Evolutionary conservation across 257 asterid genomes (phyloP).

Genomic region (Penstemon barbatus): DNA sequence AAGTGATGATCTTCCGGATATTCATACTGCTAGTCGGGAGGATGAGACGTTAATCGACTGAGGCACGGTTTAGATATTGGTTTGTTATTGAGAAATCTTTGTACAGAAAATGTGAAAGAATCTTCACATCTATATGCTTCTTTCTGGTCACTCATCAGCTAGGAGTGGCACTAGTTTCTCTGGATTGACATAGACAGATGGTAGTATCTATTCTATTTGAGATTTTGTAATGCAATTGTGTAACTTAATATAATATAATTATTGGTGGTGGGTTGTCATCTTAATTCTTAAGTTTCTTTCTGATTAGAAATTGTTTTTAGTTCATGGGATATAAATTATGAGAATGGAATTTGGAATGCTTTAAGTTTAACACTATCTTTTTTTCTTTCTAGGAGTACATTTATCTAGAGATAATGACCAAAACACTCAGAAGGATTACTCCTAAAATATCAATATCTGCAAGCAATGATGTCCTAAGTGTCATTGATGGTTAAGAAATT

Average conservation of each 20-base stretch:
- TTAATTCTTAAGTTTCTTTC: background rate
- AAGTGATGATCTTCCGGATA: constrained; percentile 54
- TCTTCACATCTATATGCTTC: background rate
- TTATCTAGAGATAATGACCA: too few relatives aligned
- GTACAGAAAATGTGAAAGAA: background rate
- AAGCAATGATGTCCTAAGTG: too few relatives aligned
- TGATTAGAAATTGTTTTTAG: background rate
- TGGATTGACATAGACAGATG: constrained; percentile 11
- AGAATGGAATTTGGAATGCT: too few relatives aligned
- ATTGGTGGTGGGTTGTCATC: background rate
- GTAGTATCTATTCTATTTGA: background rate
- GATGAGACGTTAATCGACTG: constrained; percentile 30
- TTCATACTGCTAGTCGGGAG: constrained; percentile 25
- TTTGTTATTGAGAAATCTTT: background rate
- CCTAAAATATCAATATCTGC: too few relatives aligned
- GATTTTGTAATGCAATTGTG: constrained; percentile 13
- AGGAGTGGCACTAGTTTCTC: background rate
- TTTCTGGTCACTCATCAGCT: too few relatives aligned
- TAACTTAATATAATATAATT: background rate
- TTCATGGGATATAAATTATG: too few relatives aligned
- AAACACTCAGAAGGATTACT: too few relatives aligned
- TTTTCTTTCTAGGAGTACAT: too few relatives aligned
- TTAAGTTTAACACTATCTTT: too few relatives aligned
- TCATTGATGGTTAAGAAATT: too few relatives aligned
- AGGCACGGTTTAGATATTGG: background rate